Evolutionary conservation across 2,329 filamentous ascomycete genomes (phyloP), one percentile per base, ranked within the genome.

Genomic region (Endoconidiophora laricicola): DNA sequence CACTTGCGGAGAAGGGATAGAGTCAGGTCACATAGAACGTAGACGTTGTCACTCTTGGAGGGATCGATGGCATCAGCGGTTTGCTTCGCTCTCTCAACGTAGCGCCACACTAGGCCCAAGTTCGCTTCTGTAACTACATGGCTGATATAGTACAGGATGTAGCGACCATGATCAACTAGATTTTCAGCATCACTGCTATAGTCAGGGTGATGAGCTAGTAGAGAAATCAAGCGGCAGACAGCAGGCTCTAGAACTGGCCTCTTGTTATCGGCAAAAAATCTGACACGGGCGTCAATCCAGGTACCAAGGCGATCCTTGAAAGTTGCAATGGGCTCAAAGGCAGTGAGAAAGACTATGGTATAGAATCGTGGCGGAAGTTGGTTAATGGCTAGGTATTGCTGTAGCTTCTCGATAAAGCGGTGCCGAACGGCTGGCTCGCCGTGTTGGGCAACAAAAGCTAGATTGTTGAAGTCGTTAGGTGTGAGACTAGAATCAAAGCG

Each of bases 171-270:
- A 60, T 94, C 86, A 42, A 79, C 71, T 45, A 95, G 67, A 44
- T 87, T 81, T 12, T 78, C 73, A 2, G 78, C 65, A 4, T 76
- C 73, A 1, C 71, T 62, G 54, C 75, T 78, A 57, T 90, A 95
- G 62, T 98, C 91, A 1, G 88, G 88, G 62, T 98, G 91, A 61
- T 96, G 90, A 4, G 90, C 88, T 41, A 98, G 73, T 41, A 98
- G 68, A 45, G 87, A 91, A 48, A 98, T 71, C 33, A 96, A 73
- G 6, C 91, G 79, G 23, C 84, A 79, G 61, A 96, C 83, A 10
- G 82, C 74, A 20, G 79, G 76, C 64, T 96, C 90, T 68, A 98
- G 77, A 6, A 83, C 72, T 7, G 72, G 77, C 49, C 77, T 72
- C 57, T 73, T 77, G 55, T 65, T 76, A 29, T 72, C 69, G 51